Conservation (phyloP, 768 basidiomycete species). For the Krasilnikovozyma curviuscula region DNA sequence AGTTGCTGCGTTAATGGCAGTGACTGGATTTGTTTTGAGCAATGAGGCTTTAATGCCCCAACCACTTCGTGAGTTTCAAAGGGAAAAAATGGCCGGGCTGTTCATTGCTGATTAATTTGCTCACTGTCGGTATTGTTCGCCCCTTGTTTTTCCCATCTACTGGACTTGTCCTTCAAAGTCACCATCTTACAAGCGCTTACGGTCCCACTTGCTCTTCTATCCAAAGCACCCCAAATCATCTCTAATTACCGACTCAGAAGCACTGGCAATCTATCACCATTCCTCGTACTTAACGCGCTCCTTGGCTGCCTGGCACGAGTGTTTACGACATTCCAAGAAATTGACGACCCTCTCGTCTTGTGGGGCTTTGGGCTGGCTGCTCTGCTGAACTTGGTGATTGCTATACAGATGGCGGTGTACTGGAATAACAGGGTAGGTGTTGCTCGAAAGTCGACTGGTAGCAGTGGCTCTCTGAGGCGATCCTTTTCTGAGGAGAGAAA, state of each 20-base stretch:
- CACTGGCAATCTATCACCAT: slow-evolving; percentile 84
- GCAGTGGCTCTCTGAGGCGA: no score
- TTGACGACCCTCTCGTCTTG: slow-evolving; percentile 57
- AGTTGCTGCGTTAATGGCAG: slow-evolving; percentile 14
- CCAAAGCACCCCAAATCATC: slow-evolving; percentile 82
- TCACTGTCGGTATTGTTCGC: background rate
- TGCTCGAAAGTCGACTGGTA: no score
- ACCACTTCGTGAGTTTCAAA: slow-evolving; percentile 18
- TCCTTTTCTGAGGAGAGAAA: no score
- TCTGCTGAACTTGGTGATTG: slow-evolving; percentile 62
- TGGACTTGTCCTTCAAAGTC: slow-evolving; percentile 22
- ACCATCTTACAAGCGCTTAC: slow-evolving; percentile 62
- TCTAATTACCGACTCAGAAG: slow-evolving; percentile 55
- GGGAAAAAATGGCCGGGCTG: background rate
- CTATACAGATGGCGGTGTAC: slow-evolving; percentile 59
- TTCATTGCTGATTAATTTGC: background rate
- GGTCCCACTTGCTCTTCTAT: slow-evolving; percentile 74
- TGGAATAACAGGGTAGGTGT: no score
- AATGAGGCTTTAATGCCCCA: slow-evolving; percentile 19
- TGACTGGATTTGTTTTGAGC: slow-evolving; percentile 15
- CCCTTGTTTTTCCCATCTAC: slow-evolving; percentile 1
- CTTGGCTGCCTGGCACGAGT: slow-evolving; percentile 74
- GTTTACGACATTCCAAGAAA: slow-evolving; percentile 81
- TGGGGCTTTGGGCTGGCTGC: slow-evolving; percentile 73
- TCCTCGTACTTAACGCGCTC: slow-evolving; percentile 75